Evolutionary conservation across 164 flowering plant species (phyloP), one percentile per base, ranked within the genome.

Genomic region (Euptelea pleiosperma): DNA sequence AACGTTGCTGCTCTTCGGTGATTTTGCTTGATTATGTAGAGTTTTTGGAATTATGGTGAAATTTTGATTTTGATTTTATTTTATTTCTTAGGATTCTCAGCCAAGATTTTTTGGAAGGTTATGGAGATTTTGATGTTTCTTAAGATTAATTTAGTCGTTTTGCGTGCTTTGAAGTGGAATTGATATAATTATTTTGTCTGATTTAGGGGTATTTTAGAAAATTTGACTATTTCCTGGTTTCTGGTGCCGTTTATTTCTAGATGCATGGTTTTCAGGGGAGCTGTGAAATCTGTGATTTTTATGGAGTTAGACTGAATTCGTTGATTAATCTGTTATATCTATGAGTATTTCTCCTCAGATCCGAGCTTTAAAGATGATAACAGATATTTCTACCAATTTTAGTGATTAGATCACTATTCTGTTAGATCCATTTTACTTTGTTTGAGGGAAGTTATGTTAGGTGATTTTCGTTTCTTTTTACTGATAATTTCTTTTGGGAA

Each of bases 181-280:
- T 46, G 14, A 46, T 1, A 6, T 12, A 16, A 1, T 3, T 46
- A 25, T 12, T 24, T 46, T 25, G 6, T 25, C 24, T 9, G 51
- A 24, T 8, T 46, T 51, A 10, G 15, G 2, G 15, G 14, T 18
- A 18, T 51, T 33, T 44, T 22, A 24, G 16, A 35, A 28, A 35
- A 34, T 21, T 52, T 52, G 8, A 19, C 40, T 42, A 52, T 7
- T 16, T 50, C 19, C 25, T n/a, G 10, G 26, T 45, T 45, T 9
- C 21, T 9, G 11, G 8, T 16, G 12, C 22, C 4, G 35, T 8
- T n/a, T 29, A 3, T 50, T 37, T 8, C 24, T 6, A 36, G 7
- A 28, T 41, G 26, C 49, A 28, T 57, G 60, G 28, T 44, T 55
- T 43, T 19, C 7, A 57, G 29, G 8, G 59, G 28, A n/a, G 25